Percentiles rank a stretch among this genome's conserved stretches.
Conservation (phyloP, 2,329 filamentous ascomycete species). For the Xylaria multiplex region DNA sequence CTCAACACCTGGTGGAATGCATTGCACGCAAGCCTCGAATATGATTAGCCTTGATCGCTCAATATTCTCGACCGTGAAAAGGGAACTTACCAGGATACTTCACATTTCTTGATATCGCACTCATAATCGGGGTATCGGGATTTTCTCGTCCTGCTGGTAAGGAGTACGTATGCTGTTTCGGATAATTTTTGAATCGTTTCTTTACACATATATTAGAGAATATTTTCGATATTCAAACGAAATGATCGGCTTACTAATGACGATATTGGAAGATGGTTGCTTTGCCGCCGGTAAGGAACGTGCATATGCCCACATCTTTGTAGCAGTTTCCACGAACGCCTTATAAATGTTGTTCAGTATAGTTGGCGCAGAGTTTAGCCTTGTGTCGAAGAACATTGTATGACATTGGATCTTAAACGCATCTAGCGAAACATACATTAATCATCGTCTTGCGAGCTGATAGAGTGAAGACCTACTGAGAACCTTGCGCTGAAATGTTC, state of each 20-base stretch:
- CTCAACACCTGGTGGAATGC: constrained; percentile 76
- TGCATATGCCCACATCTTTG: constrained; percentile 74
- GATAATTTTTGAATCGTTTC: constrained; percentile 74
- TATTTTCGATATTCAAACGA: too few species aligned
- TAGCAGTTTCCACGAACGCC: constrained; percentile 81
- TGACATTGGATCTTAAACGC: constrained; percentile 87
- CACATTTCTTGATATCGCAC: constrained; percentile 68
- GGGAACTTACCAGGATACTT: constrained; percentile 68
- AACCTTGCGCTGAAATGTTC: constrained; percentile 82
- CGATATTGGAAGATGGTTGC: constrained; percentile 67
- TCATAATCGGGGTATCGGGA: constrained; percentile 61
- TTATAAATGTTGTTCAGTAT: constrained; percentile 79
- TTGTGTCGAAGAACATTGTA: constrained; percentile 82
- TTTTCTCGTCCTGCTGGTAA: constrained; percentile 65
- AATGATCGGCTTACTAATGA: constrained; percentile 65
- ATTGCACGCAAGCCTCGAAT: constrained; percentile 70
- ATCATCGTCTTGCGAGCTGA: not conserved
- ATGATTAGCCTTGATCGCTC: constrained; percentile 27
- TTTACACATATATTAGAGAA: constrained; percentile 44
- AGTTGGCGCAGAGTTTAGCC: constrained; percentile 75
- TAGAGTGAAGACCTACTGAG: constrained; percentile 63
- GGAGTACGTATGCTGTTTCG: constrained; percentile 70
- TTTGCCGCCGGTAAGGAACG: constrained; percentile 66
- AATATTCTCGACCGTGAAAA: not conserved
- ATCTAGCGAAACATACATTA: constrained; percentile 51